These are phyloP conservation scores for Ceratobasidium theobromae DNA, from an alignment of 1,284 basidiomycete species.

Conservation along the genomic window DNA sequence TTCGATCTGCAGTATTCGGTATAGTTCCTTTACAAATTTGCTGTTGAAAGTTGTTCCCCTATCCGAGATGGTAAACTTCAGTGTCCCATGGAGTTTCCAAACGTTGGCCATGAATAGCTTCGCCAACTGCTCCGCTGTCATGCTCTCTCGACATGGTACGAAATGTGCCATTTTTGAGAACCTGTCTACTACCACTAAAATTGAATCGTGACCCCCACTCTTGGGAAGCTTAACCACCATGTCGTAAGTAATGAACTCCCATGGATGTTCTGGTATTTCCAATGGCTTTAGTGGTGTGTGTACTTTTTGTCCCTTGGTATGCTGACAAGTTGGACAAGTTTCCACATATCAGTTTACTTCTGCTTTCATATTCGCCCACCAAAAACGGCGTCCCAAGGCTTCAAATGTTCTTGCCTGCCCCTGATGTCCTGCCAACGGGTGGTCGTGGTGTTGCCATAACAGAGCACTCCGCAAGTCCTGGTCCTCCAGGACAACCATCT, in stretches of 20 bases:
- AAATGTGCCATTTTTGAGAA: not conserved
- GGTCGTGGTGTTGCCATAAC: not conserved
- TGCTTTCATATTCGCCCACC: not conserved
- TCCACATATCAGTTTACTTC: not conserved
- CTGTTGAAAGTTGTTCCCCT: slow-evolving; percentile 37
- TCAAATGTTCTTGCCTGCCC: not conserved
- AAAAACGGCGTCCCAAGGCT: not conserved
- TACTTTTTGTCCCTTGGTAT: not conserved
- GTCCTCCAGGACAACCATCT: not conserved
- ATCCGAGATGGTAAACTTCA: slow-evolving; percentile 1
- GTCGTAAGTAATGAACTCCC: not conserved
- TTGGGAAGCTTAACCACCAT: not conserved
- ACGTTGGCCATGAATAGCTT: slow-evolving; percentile 1
- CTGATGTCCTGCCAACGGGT: not conserved
- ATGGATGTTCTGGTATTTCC: not conserved
- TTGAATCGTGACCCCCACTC: not conserved
- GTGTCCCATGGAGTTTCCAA: slow-evolving; percentile 27
- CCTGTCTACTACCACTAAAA: not conserved
- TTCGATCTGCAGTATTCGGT: slow-evolving; percentile 23
- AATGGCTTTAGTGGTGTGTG: not conserved
- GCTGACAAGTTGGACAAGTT: not conserved
- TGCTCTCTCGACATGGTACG: not conserved
- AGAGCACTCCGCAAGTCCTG: not conserved
- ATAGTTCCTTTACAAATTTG: slow-evolving; percentile 36
- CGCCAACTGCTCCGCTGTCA: slow-evolving; percentile 2